These are phyloP conservation scores for Trichophyton schoenleinii DNA, from an alignment of 2,329 filamentous ascomycete genomes.

Conservation along the genomic window DNA sequence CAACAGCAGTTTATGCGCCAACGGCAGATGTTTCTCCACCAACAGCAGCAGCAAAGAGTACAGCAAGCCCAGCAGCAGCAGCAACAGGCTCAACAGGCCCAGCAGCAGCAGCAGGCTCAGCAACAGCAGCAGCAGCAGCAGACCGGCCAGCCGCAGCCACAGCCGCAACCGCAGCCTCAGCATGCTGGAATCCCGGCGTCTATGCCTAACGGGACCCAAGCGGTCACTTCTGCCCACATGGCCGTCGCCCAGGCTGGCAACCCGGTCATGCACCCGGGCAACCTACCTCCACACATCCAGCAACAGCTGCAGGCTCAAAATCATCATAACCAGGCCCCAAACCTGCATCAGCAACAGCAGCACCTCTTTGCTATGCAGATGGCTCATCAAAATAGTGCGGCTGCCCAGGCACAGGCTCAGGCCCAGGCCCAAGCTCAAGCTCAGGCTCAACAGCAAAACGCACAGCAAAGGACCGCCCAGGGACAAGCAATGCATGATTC, in stretches of 20 bases:
- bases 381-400: conserved; percentile 8
- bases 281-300: conserved; percentile 29
- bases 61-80: conserved; percentile 17
- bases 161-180: conserved; percentile 20
- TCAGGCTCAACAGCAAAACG: conserved; percentile 28
- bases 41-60: conserved; percentile 19
- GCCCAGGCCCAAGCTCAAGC: conserved; percentile 29
- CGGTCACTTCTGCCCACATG: conserved; percentile 31
- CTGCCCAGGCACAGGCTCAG: conserved; percentile 25
- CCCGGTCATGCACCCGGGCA: conserved; percentile 28
- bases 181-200: conserved; percentile 27
- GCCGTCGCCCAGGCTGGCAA: conserved; percentile 32
- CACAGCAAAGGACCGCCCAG: conserved; percentile 32
- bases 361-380: conserved; percentile 24
- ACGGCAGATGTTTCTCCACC: conserved; percentile 23
- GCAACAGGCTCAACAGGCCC: conserved; percentile 23
- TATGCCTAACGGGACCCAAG: conserved; percentile 31
- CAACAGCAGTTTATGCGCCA: conserved; percentile 20
- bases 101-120: conserved; percentile 23
- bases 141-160: conserved; percentile 16
- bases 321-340: conserved; percentile 30
- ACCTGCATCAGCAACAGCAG: conserved; percentile 33
- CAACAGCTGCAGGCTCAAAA: conserved; percentile 24
- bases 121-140: conserved; percentile 21
- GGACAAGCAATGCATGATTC: conserved; percentile 32